phyloP scores from a whole-genome alignment of 768 basidiomycete species.

The Leucocoprinus sp. region DNA sequence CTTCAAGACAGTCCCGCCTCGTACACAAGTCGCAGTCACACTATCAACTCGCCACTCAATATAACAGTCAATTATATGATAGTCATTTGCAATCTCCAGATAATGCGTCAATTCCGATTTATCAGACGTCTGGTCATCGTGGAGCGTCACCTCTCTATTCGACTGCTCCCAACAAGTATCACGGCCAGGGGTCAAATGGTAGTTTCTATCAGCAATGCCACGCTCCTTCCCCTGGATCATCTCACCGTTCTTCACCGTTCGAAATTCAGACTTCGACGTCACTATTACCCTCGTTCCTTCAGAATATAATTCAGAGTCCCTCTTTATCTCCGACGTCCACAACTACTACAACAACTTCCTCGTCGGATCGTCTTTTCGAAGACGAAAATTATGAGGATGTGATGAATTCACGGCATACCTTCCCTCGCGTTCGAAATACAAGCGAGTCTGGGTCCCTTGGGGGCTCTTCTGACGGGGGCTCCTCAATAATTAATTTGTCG shows the following conservation, averaged over 20 bases:
- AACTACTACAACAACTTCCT: constrained; percentile 51
- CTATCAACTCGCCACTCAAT: constrained; percentile 37
- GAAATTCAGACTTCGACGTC: constrained; percentile 35
- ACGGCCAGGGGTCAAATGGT: constrained; percentile 13
- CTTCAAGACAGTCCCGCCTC: constrained; percentile 16
- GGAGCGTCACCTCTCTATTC: constrained; percentile 31
- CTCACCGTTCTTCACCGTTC: constrained; percentile 6
- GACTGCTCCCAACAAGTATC: constrained; percentile 19
- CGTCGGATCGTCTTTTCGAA: constrained; percentile 56
- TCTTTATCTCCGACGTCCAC: constrained; percentile 46
- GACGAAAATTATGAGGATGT: constrained; percentile 50
- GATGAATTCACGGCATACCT: constrained; percentile 19
- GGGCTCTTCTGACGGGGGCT: constrained; percentile 6
- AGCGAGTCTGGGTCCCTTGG: constrained; percentile 17
- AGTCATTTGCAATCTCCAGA: constrained; percentile 14
- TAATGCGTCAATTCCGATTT: constrained; percentile 44
- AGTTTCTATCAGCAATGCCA: constrained; percentile 8
- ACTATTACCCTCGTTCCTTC: constrained; percentile 70
- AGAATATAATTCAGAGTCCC: constrained; percentile 67
- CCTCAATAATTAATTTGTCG: constrained; percentile 7
- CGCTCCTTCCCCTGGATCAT: constrained; percentile 1
- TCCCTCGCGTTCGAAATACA: constrained; percentile 21
- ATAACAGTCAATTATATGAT: constrained; percentile 17
- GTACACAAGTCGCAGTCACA: constrained; percentile 49
- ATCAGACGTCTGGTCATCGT: constrained; percentile 54